Conservation (phyloP, 768 basidiomycete genomes). For the Flagelloscypha sp. region DNA sequence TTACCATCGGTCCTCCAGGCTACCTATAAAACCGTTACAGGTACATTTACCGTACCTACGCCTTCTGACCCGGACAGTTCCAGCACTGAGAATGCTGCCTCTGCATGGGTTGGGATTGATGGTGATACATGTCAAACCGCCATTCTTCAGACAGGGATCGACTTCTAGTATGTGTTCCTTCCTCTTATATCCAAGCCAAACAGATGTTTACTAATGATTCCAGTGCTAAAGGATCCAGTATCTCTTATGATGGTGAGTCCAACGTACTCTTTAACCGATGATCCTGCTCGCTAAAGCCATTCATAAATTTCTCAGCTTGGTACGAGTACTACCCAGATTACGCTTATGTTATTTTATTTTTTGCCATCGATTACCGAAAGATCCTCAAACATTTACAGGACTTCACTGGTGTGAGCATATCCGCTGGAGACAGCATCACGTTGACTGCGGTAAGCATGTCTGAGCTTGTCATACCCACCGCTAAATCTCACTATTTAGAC, state of each 20-base stretch:
- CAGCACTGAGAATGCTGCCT: slow-evolving; percentile 20
- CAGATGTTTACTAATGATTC: too few relatives aligned
- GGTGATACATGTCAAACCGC: slow-evolving; percentile 26
- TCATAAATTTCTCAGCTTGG: slow-evolving; percentile 13
- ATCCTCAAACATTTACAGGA: too few relatives aligned
- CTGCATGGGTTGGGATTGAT: slow-evolving; percentile 30
- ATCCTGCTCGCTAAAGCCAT: too few relatives aligned
- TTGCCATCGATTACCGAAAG: too few relatives aligned
- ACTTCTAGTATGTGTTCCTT: too few relatives aligned
- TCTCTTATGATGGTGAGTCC: slow-evolving; percentile 22
- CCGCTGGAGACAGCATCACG: slow-evolving; percentile 20
- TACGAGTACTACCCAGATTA: slow-evolving; percentile 26
- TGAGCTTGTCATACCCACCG: too few relatives aligned
- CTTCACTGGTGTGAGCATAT: slow-evolving; percentile 22
- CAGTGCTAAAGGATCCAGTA: slow-evolving; percentile 13
- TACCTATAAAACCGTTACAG: slow-evolving; percentile 28
- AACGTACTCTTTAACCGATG: not conserved
- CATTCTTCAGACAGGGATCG: slow-evolving; percentile 28
- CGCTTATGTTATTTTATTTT: too few relatives aligned
- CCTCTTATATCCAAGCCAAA: too few relatives aligned
- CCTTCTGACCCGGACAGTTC: slow-evolving; percentile 18
- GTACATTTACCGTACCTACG: slow-evolving; percentile 25
- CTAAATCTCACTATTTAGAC: too few relatives aligned
- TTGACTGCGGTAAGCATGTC: too few relatives aligned
- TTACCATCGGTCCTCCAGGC: slow-evolving; percentile 9